Evolutionary conservation across 78 protist species (phyloP), one percentile per base, ranked within the genome.

Genomic region (Corallochytrium limacisporum): DNA sequence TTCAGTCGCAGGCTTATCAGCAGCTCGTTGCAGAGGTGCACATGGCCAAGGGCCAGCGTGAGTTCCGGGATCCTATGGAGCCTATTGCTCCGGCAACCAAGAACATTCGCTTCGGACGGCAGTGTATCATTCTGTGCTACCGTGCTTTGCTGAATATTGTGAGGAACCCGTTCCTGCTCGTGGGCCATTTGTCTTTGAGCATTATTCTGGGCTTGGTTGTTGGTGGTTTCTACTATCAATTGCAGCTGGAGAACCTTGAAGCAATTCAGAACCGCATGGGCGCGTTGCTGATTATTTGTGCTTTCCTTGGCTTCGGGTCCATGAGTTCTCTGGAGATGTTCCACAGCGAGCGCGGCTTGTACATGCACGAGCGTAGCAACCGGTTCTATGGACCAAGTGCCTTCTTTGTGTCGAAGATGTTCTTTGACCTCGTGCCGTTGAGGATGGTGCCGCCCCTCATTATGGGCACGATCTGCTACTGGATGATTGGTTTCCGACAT

Each of bases 401-500:
- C 18, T 84, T 75, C 47, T 84, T 72, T 62, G 59, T 84, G 15
- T 74, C 85, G 10, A 84, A 78, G 40, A 73, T 65, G 32, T 15
- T 83, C 31, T 70, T 71, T 10, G 89, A 84, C 69, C 9, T 84
- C 38, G 49, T 84, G 4, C 89, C 89, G 40, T 65, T 84, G 78
- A 50, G 89, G 36, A 65, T 84, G n/a, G 24, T 84, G 15, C 89
- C 89, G 36, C 79, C 89, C 16, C 38, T 84, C 28, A 10, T 84
- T 29, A 33, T 84, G 13, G 89, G 83, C 31, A 49, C 78, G 2
- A 84, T 74, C 47, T 74, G 81, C 43, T 84, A 84, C 47, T 75
- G 50, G 43, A 78, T 84, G 85, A 78, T 78, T 49, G 89, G 89
- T 29, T 68, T 84, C 32, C 62, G 79, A 10, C 38, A 66, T 2